Base-by-base conservation (phyloP, 208 protist genomes). In the Crithidia bombi region DNA sequence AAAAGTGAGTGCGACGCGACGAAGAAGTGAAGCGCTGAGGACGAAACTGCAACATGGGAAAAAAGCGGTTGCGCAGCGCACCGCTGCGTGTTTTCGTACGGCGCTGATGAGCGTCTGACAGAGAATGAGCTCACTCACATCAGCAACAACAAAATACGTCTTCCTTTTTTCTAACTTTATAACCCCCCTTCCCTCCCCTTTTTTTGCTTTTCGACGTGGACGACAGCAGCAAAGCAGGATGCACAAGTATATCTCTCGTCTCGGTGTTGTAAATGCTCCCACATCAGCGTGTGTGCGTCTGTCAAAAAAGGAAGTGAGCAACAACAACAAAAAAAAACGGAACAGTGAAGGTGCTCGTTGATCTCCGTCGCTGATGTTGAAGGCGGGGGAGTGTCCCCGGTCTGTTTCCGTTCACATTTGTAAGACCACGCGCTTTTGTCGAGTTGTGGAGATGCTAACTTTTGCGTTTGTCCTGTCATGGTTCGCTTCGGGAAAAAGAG, bases 111-210 rank as follows among this genome's bases (percentile, higher is more conserved):
- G 51, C 54, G 61, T 57, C 46, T 41, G 44, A 26, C 10, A 28
- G 55, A 58, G 28, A 5, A 30, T 36, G 26, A 50, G 28, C 3
- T 30, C 36, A n/a, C n/a, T n/a, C n/a, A n/a, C n/a, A n/a, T n/a
- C n/a, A n/a, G n/a, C n/a, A n/a, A n/a, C 6, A 52, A 52, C 23
- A 57, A 49, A 51, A 61, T 14, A 39, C 15, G 36, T 49, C 6
- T 64, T 39, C 23, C 32, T 58, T 33, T 46, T 57, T 72, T 56
- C 23, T 26, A 17, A 56, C 49, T 54, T 33, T 26, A 30, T 33
- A 51, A n/a, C n/a, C 33, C 41, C 46, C 49, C n/a, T n/a, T 63
- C 50, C 43, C 61, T 69, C 30, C 46, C 23, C 35, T 6, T 69
- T 58, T 39, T 57, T 56, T 61, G 28, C 5, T 57, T 68, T 23